phyloP scores from a whole-genome alignment of 345 rosid genomes.

The Odontarrhena argentea region DNA sequence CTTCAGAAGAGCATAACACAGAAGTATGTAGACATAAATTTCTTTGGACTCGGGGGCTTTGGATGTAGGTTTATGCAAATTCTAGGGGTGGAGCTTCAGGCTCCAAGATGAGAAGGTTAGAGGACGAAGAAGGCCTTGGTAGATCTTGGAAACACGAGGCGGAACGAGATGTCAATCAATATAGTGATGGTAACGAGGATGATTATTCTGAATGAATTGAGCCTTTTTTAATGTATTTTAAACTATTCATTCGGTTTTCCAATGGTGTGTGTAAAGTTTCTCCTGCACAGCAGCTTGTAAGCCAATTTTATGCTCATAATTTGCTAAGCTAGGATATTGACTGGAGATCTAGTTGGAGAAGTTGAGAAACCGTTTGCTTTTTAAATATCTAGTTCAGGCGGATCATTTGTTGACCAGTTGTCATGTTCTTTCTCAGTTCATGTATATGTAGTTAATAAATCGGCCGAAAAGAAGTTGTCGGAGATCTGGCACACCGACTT shows the following conservation, averaged over 20 bases:
- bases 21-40: neutral
- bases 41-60: slow-evolving; percentile 17
- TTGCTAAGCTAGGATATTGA: too few relatives aligned
- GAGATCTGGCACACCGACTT: too few relatives aligned
- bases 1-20: slow-evolving; percentile 5
- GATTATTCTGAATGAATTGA: slow-evolving; percentile 64
- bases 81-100: slow-evolving; percentile 51
- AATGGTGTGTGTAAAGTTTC: slow-evolving; percentile 18
- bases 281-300: neutral
- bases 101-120: slow-evolving; percentile 55
- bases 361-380: too few relatives aligned
- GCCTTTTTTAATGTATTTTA: neutral
- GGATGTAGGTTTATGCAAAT: slow-evolving; percentile 53
- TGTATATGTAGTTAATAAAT: too few relatives aligned
- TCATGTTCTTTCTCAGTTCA: too few relatives aligned
- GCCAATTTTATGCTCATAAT: too few relatives aligned
- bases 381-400: too few relatives aligned
- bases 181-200: slow-evolving; percentile 70
- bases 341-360: too few relatives aligned
- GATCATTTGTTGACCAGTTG: too few relatives aligned
- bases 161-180: slow-evolving; percentile 52
- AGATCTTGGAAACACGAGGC: slow-evolving; percentile 49
- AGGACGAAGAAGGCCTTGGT: slow-evolving; percentile 61
- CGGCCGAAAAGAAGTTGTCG: too few relatives aligned
- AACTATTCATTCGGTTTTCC: slow-evolving; percentile 7